phyloP scores from a whole-genome alignment of 768 basidiomycete genomes.

The Flagelloscypha sp. region DNA sequence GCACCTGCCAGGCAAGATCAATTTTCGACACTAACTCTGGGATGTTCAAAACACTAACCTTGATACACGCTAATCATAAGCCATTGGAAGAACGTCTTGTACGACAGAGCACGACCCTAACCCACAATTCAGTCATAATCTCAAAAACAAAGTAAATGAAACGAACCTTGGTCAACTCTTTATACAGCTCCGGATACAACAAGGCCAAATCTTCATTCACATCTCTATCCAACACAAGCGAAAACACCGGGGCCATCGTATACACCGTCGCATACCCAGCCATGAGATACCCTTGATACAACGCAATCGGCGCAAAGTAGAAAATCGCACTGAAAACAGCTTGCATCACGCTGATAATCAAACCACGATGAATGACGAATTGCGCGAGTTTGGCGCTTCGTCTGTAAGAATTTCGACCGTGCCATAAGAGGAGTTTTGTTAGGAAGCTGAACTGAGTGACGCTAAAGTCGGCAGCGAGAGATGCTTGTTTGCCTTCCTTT shows the following conservation, averaged over 20 bases:
- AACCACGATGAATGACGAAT: slow-evolving; percentile 95
- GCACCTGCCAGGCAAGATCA: slow-evolving; percentile 50
- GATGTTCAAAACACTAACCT: slow-evolving; percentile 37
- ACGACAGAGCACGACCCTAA: slow-evolving; percentile 88
- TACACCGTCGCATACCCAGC: slow-evolving; percentile 94
- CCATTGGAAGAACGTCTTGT: slow-evolving; percentile 99
- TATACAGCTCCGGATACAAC: slow-evolving; percentile 95
- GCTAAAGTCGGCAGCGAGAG: slow-evolving; percentile 97
- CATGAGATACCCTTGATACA: slow-evolving; percentile 98
- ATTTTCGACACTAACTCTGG: no score
- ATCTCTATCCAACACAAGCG: slow-evolving; percentile 90
- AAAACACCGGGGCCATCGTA: slow-evolving; percentile 98
- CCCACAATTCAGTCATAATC: slow-evolving; percentile 1
- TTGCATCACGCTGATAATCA: slow-evolving; percentile 97
- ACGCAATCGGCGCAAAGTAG: slow-evolving; percentile 90
- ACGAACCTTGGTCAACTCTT: slow-evolving; percentile 89
- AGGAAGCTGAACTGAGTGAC: slow-evolving; percentile 95
- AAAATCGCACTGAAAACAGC: slow-evolving; percentile 92
- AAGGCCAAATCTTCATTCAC: slow-evolving; percentile 93
- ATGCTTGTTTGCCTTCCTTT: slow-evolving; percentile 98
- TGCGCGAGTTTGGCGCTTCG: slow-evolving; percentile 96
- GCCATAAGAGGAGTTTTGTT: slow-evolving; percentile 96
- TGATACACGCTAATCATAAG: slow-evolving; percentile 96
- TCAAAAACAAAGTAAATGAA: background rate
- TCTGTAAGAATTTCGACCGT: slow-evolving; percentile 96